Evolutionary conservation across 495 filamentous ascomycete genomes (phyloP).

Genomic region (Rhypophila decipiens): DNA sequence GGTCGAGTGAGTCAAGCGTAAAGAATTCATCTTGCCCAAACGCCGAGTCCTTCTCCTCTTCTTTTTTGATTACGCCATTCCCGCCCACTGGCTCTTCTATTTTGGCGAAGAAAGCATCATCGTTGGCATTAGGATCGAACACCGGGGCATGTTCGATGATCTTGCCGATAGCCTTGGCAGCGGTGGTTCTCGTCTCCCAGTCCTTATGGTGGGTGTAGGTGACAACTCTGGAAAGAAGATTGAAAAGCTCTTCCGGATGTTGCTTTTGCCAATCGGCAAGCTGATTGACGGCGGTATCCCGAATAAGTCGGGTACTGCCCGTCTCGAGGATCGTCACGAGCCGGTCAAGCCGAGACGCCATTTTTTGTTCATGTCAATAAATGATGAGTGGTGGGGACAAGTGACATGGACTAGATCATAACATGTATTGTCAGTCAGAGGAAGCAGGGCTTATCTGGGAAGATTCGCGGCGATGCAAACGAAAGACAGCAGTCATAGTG

Average conservation of each 20-base stretch:
- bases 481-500: too few species aligned
- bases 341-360: constrained; percentile 69
- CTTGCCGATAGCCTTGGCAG: constrained; percentile 85
- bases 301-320: constrained; percentile 87
- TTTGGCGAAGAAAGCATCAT: constrained; percentile 35
- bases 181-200: constrained; percentile 90
- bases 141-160: constrained; percentile 83
- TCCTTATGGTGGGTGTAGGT: constrained; percentile 87
- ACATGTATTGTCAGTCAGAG: too few species aligned
- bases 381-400: too few species aligned
- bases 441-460: too few species aligned
- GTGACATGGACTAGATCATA: too few species aligned
- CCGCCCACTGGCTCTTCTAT: constrained; percentile 42
- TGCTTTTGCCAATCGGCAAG: constrained; percentile 95
- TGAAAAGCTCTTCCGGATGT: constrained; percentile 95
- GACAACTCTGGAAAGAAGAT: constrained; percentile 89
- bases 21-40: constrained; percentile 52
- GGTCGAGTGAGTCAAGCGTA: constrained; percentile 66
- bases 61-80: constrained; percentile 41
- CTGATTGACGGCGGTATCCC: constrained; percentile 93
- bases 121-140: constrained; percentile 78
- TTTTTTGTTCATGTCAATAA: constrained; percentile 35
- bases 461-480: too few species aligned
- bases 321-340: constrained; percentile 93
- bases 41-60: constrained; percentile 36